phyloP scores from a whole-genome alignment of 257 asterid species.

The Fraxinus americana region DNA sequence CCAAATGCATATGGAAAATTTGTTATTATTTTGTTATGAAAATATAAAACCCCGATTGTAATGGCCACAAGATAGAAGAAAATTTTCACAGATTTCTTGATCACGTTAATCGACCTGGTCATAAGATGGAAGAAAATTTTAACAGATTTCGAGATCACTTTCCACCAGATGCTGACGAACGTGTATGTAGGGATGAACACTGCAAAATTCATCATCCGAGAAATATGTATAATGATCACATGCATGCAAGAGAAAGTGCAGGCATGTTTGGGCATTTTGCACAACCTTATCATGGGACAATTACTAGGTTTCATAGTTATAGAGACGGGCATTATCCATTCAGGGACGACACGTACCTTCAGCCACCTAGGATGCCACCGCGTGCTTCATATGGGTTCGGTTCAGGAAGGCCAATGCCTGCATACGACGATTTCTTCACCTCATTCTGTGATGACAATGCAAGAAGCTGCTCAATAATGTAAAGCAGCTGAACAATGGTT shows the following conservation, averaged over 20 bases:
- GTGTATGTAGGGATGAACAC: slow-evolving; percentile 24
- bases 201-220: slow-evolving; percentile 28
- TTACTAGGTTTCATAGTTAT: neutral
- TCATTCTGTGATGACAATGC: slow-evolving; percentile 15
- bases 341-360: neutral
- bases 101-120: slow-evolving; percentile 8
- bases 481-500: neutral
- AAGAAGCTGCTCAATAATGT: slow-evolving; percentile 16
- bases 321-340: neutral
- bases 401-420: neutral
- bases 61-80: neutral
- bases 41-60: neutral
- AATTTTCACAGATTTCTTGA: slow-evolving; percentile 19
- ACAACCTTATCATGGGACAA: neutral
- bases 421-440: neutral
- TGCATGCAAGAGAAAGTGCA: slow-evolving; percentile 5
- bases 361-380: neutral
- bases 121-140: neutral
- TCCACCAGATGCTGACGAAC: slow-evolving; percentile 22
- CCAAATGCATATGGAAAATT: neutral
- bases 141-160: slow-evolving; percentile 19
- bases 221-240: neutral
- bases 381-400: neutral
- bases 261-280: neutral
- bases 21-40: neutral